phyloP scores from a whole-genome alignment of 192 early-diverging fungal genomes.

The Pilaira anomala region DNA sequence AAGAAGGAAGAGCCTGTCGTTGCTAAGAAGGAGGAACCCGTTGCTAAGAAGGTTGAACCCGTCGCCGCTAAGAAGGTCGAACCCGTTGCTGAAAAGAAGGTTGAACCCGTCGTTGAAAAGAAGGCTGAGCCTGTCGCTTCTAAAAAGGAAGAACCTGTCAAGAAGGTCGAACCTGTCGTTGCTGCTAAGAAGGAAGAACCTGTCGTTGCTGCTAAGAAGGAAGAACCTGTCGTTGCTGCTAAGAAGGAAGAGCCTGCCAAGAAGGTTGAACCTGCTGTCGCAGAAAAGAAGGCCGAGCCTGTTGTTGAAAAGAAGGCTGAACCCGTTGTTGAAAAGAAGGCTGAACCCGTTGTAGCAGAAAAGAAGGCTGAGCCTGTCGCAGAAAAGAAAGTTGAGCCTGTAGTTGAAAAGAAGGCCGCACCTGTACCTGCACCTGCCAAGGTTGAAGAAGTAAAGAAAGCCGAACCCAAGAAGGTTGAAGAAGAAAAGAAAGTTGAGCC shows the following conservation, averaged over 20 bases:
- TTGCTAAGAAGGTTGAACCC: background rate
- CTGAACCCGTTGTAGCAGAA: background rate
- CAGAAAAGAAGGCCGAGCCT: background rate
- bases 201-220: background rate
- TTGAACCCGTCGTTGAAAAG: background rate
- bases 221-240: background rate
- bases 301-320: background rate
- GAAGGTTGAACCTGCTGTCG: background rate
- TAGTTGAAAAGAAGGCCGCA: background rate
- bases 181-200: background rate
- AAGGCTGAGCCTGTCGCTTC: background rate
- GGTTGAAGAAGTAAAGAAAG: background rate
- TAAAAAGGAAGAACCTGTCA: background rate
- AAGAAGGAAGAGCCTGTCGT: background rate
- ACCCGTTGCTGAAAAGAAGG: conserved; percentile 2
- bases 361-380: background rate
- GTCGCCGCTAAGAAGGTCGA: background rate
- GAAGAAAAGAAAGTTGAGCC: too few species aligned
- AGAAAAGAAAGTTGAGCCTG: background rate
- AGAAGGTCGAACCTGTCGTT: background rate
- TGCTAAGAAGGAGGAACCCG: background rate
- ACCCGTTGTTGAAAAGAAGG: background rate
- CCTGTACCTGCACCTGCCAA: background rate
- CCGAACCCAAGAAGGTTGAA: too few species aligned
- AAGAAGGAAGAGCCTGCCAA: background rate